Percentiles rank a stretch among this genome's conserved stretches.
Conservation (phyloP, 495 filamentous ascomycete species). For the Apodospora peruviana region DNA sequence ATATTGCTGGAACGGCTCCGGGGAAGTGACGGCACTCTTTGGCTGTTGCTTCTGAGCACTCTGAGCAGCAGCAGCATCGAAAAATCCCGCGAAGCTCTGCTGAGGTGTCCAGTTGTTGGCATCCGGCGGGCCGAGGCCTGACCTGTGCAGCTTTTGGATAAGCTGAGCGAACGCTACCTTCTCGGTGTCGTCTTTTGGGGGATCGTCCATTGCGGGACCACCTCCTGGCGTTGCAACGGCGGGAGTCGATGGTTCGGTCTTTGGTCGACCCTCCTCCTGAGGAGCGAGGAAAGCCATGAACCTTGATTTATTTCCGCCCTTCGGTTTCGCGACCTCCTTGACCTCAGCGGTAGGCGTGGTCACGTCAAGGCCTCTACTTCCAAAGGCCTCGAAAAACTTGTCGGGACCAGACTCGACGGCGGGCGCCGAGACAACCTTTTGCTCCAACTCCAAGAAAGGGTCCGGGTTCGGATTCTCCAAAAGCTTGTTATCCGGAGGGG, state of each 20-base stretch:
- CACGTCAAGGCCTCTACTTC: slow-evolving; percentile 39
- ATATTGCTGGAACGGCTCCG: slow-evolving; percentile 39
- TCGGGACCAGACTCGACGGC: slow-evolving; percentile 64
- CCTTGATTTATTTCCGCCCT: slow-evolving; percentile 59
- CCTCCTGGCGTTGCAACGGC: slow-evolving; percentile 5
- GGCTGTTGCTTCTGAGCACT: slow-evolving; percentile 15
- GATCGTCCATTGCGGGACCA: not conserved
- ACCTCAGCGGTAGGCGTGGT: slow-evolving; percentile 29
- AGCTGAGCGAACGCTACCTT: slow-evolving; percentile 88
- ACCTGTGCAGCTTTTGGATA: slow-evolving; percentile 67
- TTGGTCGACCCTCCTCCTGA: slow-evolving; percentile 53
- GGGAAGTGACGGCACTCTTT: slow-evolving; percentile 32
- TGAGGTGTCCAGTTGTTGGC: slow-evolving; percentile 16
- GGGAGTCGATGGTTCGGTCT: slow-evolving; percentile 46
- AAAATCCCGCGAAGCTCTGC: slow-evolving; percentile 15
- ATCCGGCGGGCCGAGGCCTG: slow-evolving; percentile 17
- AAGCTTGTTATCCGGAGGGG: slow-evolving; percentile 43
- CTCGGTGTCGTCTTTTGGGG: slow-evolving; percentile 59
- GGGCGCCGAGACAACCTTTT: slow-evolving; percentile 48
- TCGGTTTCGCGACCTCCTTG: slow-evolving; percentile 39
- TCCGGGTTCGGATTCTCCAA: slow-evolving; percentile 20
- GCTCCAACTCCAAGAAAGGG: slow-evolving; percentile 31
- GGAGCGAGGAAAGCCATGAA: slow-evolving; percentile 80
- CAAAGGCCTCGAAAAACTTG: slow-evolving; percentile 70
- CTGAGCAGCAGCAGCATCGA: slow-evolving; percentile 22